Evolutionary conservation across 768 basidiomycete species (phyloP).

Genomic region (Cystobasidium onofrii): DNA sequence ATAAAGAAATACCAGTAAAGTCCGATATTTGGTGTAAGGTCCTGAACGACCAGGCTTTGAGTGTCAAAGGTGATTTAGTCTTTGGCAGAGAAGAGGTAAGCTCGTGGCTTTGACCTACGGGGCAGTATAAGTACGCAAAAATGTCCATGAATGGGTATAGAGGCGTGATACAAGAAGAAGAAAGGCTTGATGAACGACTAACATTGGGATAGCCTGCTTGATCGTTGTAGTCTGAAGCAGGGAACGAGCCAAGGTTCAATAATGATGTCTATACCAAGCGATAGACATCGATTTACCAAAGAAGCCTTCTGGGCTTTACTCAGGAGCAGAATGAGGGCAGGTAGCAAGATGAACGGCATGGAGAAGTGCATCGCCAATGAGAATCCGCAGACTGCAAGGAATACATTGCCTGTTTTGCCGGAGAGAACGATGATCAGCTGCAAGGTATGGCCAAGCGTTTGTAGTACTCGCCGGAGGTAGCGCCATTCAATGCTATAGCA

Average conservation of each 20-base stretch:
- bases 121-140: conserved; percentile 34
- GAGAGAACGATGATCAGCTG: conserved; percentile 2
- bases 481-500: conserved; percentile 62
- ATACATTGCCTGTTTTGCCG: conserved; percentile 53
- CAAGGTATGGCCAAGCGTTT: too few relatives aligned
- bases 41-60: conserved; percentile 66
- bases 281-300: conserved; percentile 43
- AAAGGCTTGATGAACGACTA: conserved; percentile 51
- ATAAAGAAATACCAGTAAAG: conserved; percentile 99
- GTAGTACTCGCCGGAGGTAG: conserved; percentile 57
- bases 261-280: not conserved
- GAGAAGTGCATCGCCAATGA: conserved; percentile 67
- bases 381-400: conserved; percentile 58
- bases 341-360: conserved; percentile 50
- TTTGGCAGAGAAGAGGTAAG: not conserved
- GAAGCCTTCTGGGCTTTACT: conserved; percentile 57
- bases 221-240: not conserved
- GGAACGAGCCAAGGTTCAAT: not conserved
- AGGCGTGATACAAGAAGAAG: conserved; percentile 11
- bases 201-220: conserved; percentile 50
- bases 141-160: conserved; percentile 37
- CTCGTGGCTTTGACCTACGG: conserved; percentile 29
- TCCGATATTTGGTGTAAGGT: conserved; percentile 86
- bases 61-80: not conserved
- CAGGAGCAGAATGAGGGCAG: conserved; percentile 60